Evolutionary conservation across 164 flowering plant genomes (phyloP).

Genomic region (Hamamelis virginiana): DNA sequence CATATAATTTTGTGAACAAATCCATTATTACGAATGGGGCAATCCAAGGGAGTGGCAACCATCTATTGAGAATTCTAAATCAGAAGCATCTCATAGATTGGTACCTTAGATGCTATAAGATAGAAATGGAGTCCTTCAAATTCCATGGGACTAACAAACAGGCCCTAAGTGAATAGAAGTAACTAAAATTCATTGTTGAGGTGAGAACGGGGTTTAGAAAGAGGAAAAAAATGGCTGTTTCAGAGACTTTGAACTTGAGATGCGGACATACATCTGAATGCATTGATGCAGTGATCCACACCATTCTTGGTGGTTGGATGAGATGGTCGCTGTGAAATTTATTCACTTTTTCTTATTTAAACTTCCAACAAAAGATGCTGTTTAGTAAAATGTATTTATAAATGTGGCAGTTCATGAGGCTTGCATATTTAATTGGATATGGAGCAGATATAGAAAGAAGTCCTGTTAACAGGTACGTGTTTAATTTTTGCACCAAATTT

Average conservation of each 20-base stretch:
- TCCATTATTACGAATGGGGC: too few relatives aligned
- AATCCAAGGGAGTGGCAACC: too few relatives aligned
- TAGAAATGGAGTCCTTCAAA: too few relatives aligned
- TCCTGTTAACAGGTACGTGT: slow-evolving; percentile 82
- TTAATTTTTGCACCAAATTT: slow-evolving; percentile 1
- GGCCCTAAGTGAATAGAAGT: neutral
- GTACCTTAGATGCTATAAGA: too few relatives aligned
- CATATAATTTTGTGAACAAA: too few relatives aligned
- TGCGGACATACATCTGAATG: neutral
- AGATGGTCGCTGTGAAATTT: neutral
- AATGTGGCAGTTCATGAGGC: slow-evolving; percentile 88
- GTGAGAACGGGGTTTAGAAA: neutral
- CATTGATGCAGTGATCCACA: too few relatives aligned
- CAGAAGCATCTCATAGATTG: too few relatives aligned
- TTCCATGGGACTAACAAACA: too few relatives aligned
- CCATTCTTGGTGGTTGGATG: neutral
- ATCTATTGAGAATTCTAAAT: too few relatives aligned
- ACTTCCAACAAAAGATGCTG: neutral
- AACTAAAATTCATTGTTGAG: neutral
- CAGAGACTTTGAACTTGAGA: neutral
- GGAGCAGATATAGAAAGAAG: slow-evolving; percentile 81
- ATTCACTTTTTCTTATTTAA: neutral
- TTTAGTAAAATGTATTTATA: slow-evolving; percentile 13
- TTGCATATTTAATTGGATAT: slow-evolving; percentile 90
- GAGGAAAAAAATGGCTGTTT: neutral